These are phyloP conservation scores for Stipa capillata DNA, from an alignment of 176 grass and related monocot species.

Conservation along the genomic window DNA sequence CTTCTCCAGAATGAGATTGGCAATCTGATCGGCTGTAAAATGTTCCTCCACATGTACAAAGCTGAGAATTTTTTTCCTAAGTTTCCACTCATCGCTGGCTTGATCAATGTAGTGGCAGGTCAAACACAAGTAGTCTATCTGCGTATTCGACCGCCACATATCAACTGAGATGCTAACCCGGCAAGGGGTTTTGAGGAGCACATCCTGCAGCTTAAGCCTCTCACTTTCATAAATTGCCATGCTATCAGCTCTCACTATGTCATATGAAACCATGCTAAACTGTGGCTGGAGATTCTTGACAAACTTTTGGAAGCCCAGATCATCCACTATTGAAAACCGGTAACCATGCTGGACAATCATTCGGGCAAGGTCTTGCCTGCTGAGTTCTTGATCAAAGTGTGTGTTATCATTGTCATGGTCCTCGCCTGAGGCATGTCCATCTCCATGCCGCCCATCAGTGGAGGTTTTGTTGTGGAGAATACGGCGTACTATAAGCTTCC, in stretches of 20 bases:
- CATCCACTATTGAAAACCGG: constrained; percentile 82
- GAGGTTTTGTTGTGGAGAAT: constrained; percentile 40
- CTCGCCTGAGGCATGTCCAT: constrained; percentile 32
- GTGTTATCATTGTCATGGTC: constrained; percentile 26
- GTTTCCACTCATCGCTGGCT: constrained; percentile 68
- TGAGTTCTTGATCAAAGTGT: constrained; percentile 86
- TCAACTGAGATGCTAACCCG: constrained; percentile 81
- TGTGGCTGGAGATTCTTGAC: constrained; percentile 88
- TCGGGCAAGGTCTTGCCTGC: constrained; percentile 60
- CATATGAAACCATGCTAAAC: constrained; percentile 78
- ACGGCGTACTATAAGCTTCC: constrained; percentile 85
- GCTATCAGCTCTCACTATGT: constrained; percentile 77
- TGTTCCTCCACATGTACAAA: constrained; percentile 63
- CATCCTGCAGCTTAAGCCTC: constrained; percentile 65
- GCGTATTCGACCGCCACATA: constrained; percentile 70
- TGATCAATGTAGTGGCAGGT: constrained; percentile 88
- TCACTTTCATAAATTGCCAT: constrained; percentile 78
- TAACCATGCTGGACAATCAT: constrained; percentile 98
- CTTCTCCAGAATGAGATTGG: constrained; percentile 62
- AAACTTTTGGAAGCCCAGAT: constrained; percentile 80
- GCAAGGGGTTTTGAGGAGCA: constrained; percentile 44
- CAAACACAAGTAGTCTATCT: constrained; percentile 72
- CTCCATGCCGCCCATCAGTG: constrained; percentile 24
- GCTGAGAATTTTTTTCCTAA: constrained; percentile 87
- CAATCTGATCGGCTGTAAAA: constrained; percentile 40